Percentiles rank a stretch among this genome's conserved stretches.
phyloP scores from a whole-genome alignment of 257 asterid genomes.

The Ballota nigra region DNA sequence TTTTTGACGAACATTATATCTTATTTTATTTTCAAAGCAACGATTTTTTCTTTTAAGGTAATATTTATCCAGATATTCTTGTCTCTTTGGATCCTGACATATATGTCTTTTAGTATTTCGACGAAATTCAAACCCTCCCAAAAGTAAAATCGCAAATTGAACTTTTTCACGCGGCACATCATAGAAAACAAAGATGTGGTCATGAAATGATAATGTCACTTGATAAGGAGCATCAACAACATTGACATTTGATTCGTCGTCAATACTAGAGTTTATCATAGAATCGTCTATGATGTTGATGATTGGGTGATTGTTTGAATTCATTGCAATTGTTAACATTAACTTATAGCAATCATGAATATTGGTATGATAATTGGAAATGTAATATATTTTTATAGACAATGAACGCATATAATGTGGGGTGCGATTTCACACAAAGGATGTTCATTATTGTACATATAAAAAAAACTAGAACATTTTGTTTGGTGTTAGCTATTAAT shows the following conservation, averaged over 20 bases:
- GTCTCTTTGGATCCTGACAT: slow-evolving; percentile 15
- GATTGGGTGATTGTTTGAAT: background rate
- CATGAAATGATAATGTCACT: slow-evolving; percentile 20
- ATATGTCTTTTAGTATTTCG: background rate
- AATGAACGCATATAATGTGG: slow-evolving; percentile 15
- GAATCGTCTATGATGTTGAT: background rate
- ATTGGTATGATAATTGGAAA: background rate
- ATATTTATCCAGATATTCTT: slow-evolving; percentile 1
- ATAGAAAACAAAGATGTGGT: slow-evolving; percentile 2
- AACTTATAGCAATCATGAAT: background rate
- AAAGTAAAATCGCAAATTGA: slow-evolving; percentile 16
- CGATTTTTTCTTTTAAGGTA: no score
- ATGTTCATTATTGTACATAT: background rate
- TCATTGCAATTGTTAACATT: background rate
- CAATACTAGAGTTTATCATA: background rate
- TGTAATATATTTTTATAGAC: background rate
- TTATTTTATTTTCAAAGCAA: no score
- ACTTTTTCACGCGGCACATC: slow-evolving; percentile 24
- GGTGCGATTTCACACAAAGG: no score
- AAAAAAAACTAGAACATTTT: slow-evolving; percentile 19
- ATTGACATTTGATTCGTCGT: background rate
- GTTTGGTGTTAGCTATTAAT: background rate
- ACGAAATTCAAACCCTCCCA: slow-evolving; percentile 28
- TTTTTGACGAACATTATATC: slow-evolving; percentile 19
- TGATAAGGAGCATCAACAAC: background rate